phyloP scores from a whole-genome alignment of 1,284 basidiomycete species.

The Ganoderma lingzhi region DNA sequence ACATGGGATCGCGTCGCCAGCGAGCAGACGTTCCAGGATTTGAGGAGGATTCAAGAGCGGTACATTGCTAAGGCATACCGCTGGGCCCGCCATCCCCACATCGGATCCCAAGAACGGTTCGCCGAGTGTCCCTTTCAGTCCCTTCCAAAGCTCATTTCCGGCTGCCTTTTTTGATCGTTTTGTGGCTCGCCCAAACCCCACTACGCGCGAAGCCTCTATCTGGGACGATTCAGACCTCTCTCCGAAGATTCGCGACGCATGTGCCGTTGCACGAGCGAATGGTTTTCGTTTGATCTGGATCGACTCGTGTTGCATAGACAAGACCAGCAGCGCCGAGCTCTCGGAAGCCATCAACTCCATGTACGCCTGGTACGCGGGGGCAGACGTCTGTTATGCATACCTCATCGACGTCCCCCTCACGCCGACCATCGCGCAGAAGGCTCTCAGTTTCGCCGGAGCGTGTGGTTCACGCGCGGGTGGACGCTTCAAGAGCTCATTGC shows the following conservation, averaged over 20 bases:
- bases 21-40: not conserved
- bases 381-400: not conserved
- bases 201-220: not conserved
- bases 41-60: not conserved
- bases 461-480: conserved; percentile 1
- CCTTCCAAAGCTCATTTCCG: not conserved
- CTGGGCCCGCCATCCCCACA: not conserved
- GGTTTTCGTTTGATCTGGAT: conserved; percentile 15
- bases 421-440: not conserved
- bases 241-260: conserved; percentile 12
- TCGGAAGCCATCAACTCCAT: conserved; percentile 23
- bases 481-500: no score
- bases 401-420: not conserved
- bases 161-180: not conserved
- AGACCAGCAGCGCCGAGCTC: conserved; percentile 21
- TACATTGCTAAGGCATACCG: not conserved
- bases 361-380: conserved; percentile 2
- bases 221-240: conserved; percentile 5
- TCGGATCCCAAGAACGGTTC: not conserved
- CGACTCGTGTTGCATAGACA: conserved; percentile 24
- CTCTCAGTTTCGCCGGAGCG: not conserved
- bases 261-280: not conserved
- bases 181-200: not conserved
- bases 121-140: not conserved
- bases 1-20: not conserved